Conservation (phyloP, 257 asterid genomes). For the Forsythia viridissima region DNA sequence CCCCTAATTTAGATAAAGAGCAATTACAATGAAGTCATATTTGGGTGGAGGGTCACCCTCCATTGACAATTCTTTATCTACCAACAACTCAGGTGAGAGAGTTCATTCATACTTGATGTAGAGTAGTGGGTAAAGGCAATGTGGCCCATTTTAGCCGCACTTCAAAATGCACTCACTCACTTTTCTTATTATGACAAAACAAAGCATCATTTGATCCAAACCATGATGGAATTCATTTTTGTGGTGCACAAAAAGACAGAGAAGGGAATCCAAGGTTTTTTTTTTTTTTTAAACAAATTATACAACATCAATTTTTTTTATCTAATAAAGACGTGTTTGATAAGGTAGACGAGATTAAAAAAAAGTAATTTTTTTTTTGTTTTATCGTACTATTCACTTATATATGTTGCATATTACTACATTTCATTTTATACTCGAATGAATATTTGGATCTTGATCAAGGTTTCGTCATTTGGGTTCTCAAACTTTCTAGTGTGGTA, state of each 20-base stretch:
- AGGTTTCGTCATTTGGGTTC: neutral
- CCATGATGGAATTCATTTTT: neutral
- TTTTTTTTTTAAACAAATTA: neutral
- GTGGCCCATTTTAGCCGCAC: neutral
- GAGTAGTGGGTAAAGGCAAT: neutral
- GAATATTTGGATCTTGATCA: neutral
- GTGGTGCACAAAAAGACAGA: neutral
- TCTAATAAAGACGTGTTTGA: no score
- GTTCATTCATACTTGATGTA: neutral
- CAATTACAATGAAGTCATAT: neutral
- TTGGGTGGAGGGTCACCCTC: neutral
- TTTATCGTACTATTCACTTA: no score
- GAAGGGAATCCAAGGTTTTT: neutral
- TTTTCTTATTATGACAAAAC: neutral
- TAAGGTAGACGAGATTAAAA: neutral
- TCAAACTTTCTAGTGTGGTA: neutral
- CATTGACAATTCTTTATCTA: neutral
- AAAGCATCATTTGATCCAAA: conserved; percentile 1
- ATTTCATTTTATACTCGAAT: no score
- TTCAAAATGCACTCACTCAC: neutral
- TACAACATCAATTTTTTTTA: no score
- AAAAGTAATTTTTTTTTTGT: neutral
- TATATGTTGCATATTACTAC: no score
- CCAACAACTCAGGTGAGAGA: neutral
- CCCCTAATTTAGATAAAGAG: no score